Conservation (phyloP, 805 yeast genomes). For the Saturnispora ahearnii region DNA sequence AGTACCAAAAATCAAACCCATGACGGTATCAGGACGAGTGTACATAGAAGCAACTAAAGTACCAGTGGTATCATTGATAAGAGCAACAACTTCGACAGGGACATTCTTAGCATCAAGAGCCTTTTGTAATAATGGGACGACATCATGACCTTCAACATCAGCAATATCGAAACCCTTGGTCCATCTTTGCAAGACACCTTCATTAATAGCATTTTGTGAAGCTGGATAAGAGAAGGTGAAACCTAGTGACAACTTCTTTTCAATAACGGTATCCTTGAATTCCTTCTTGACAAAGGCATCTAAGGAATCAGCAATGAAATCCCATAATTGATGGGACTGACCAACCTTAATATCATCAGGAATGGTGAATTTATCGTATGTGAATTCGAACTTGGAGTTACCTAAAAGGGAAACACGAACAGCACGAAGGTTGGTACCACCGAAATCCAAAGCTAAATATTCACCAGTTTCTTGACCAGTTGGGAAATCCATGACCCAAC, state of each 20-base stretch:
- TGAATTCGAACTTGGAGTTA: constrained; percentile 71
- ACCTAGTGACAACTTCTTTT: constrained; percentile 65
- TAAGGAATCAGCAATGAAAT: constrained; percentile 77
- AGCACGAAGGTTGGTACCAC: constrained; percentile 94
- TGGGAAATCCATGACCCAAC: constrained; percentile 93
- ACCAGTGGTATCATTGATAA: constrained; percentile 96
- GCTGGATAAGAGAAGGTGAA: constrained; percentile 94
- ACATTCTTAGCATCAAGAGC: constrained; percentile 56
- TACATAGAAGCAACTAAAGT: constrained; percentile 93
- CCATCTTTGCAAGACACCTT: constrained; percentile 90
- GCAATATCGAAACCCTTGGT: constrained; percentile 94
- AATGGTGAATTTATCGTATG: constrained; percentile 77
- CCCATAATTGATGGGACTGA: constrained; percentile 65
- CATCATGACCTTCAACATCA: constrained; percentile 90
- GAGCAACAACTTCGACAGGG: constrained; percentile 82
- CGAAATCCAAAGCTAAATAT: constrained; percentile 88
- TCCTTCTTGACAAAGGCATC: constrained; percentile 52
- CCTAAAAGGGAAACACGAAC: constrained; percentile 83
- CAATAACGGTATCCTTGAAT: constrained; percentile 53
- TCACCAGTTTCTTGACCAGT: constrained; percentile 88
- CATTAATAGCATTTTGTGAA: constrained; percentile 71
- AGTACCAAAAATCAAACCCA: constrained; percentile 96
- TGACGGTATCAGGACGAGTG: constrained; percentile 77
- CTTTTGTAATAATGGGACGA: constrained; percentile 80
- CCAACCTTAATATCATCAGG: constrained; percentile 77